Conservation (phyloP, 2,329 filamentous ascomycete genomes). For the Fusarium sp. region DNA sequence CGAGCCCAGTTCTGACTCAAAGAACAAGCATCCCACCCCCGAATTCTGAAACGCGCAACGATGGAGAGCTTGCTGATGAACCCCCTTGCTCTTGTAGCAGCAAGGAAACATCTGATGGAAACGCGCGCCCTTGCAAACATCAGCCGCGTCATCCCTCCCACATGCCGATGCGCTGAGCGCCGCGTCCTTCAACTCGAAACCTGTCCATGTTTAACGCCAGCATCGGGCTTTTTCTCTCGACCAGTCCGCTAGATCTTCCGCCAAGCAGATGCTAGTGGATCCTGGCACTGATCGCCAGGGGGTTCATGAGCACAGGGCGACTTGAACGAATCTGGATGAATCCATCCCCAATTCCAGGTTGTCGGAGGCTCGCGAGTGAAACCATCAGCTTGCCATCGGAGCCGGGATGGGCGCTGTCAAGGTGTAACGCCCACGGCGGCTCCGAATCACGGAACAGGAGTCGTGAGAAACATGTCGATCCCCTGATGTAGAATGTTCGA, state of each 20-base stretch:
- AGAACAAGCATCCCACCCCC: slow-evolving; percentile 25
- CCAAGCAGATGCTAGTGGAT: slow-evolving; percentile 32
- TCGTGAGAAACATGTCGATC: slow-evolving; percentile 16
- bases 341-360: slow-evolving; percentile 22
- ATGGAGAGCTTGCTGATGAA: slow-evolving; percentile 26
- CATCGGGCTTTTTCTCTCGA: slow-evolving; percentile 19
- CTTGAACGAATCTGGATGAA: slow-evolving; percentile 5
- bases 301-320: not conserved
- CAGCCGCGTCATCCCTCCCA: slow-evolving; percentile 39
- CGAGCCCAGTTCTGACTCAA: slow-evolving; percentile 24
- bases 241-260: slow-evolving; percentile 34
- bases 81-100: slow-evolving; percentile 13
- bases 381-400: slow-evolving; percentile 32
- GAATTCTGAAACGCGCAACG: slow-evolving; percentile 37
- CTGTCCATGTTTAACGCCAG: slow-evolving; percentile 12
- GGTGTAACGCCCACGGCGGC: slow-evolving; percentile 20
- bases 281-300: slow-evolving; percentile 36
- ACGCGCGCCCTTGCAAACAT: slow-evolving; percentile 24
- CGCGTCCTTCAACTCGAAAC: slow-evolving; percentile 35
- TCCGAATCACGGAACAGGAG: slow-evolving; percentile 20
- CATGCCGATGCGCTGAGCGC: slow-evolving; percentile 9
- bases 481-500: slow-evolving; percentile 4
- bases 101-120: slow-evolving; percentile 36
- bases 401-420: slow-evolving; percentile 28
- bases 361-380: slow-evolving; percentile 34